These are phyloP conservation scores for Aspergillus sergii DNA, from an alignment of 2,329 filamentous ascomycete species.

Conservation along the genomic window DNA sequence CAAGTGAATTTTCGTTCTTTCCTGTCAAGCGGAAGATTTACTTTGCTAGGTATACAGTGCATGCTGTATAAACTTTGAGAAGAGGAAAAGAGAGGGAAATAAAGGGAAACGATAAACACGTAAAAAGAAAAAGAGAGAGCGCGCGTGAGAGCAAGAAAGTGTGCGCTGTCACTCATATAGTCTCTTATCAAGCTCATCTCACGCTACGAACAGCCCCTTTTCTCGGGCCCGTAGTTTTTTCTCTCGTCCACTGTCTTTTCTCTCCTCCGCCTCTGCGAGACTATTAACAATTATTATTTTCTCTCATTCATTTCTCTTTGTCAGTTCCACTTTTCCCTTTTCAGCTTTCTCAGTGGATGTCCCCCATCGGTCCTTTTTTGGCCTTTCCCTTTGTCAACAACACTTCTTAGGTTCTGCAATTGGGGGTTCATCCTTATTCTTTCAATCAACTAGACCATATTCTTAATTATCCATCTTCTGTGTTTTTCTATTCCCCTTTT, in stretches of 20 bases:
- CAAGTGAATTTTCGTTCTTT: not conserved
- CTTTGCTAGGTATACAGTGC: not conserved
- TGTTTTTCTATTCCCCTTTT: not conserved
- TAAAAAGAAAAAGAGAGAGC: not conserved
- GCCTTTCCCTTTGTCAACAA: not conserved
- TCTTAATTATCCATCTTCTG: not conserved
- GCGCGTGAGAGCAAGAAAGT: not conserved
- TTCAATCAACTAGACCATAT: not conserved
- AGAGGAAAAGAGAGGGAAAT: not conserved
- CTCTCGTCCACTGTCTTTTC: conserved; percentile 4
- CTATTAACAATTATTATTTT: conserved; percentile 8
- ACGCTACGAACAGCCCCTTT: not conserved
- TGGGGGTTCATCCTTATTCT: conserved; percentile 1
- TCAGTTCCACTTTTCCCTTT: conserved; percentile 8
- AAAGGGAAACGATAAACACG: not conserved
- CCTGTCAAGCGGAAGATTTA: not conserved
- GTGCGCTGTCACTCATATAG: not conserved
- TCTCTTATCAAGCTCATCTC: not conserved
- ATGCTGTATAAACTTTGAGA: not conserved
- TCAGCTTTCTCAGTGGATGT: conserved; percentile 1
- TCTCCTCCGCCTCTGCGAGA: conserved; percentile 7
- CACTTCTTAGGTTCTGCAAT: not conserved
- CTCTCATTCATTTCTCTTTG: conserved; percentile 8
- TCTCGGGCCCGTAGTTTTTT: conserved; percentile 11
- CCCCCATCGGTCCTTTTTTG: not conserved